Evolutionary conservation across 495 filamentous ascomycete species (phyloP), one percentile per base, ranked within the genome.

Genomic region (Mytilinidion resinicola): DNA sequence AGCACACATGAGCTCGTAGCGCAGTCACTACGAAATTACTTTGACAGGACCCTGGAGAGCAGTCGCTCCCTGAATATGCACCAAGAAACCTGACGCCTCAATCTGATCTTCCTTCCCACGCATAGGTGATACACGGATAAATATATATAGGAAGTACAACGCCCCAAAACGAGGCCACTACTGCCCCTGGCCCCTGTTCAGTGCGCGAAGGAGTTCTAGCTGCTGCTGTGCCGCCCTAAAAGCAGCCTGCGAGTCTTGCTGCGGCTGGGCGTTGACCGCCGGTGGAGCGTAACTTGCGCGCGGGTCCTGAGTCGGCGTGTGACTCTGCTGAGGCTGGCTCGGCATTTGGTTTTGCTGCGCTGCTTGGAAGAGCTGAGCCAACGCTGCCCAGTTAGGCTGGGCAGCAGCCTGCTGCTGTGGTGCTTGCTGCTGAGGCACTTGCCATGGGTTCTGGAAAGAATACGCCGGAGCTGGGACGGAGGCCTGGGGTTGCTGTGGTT

Each of bases 221-320:
- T 49, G 46, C 17, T 49, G 46, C 46, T 49, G 46, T 12, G 21
- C 46, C 9, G 46, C 46, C 46, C 46, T 49, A 25, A 25, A 49
- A 33, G 46, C 46, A 4, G 17, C 17, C 14, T 49, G 15, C 15
- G 46, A 25, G 21, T 49, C 46, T 30, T 30, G 25, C 17, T 25
- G 15, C 21, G 15, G 20, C 46, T 49, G 46, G 1, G 15, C 20
- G 14, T 33, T 10, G 7, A 30, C 46, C 8, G 46, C 46, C 21
- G 12, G 14, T 25, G 46, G 14, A 25, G 46, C 14, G 25, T 30
- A 30, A 30, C 25, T 30, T 30, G 25, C 6, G 6, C 25, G 25
- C 25, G 25, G 25, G 25, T 30, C 25, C 25, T 30, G 25, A 25
- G 15, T 49, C 7, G 46, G 46, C 25, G 25, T 30, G 25, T 30